These are phyloP conservation scores for Penicillium hordei DNA, from an alignment of 2,329 filamentous ascomycete genomes.

Conservation along the genomic window DNA sequence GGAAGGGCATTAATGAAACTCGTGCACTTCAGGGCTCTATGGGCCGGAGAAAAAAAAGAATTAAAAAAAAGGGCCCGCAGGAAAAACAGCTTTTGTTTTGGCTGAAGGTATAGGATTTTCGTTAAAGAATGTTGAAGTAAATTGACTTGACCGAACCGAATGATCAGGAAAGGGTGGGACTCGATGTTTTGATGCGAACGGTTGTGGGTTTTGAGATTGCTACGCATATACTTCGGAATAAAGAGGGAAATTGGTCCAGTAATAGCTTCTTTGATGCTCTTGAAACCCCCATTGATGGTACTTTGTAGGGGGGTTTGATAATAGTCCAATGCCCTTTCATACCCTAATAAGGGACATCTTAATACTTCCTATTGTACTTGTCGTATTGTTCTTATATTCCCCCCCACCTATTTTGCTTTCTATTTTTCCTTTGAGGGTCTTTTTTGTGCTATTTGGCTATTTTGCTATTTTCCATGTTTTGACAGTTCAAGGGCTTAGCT, in stretches of 20 bases:
- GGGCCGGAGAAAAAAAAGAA: slow-evolving; percentile 3
- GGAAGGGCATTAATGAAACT: slow-evolving; percentile 4
- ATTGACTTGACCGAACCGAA: slow-evolving; percentile 4
- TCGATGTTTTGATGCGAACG: slow-evolving; percentile 22
- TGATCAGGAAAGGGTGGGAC: slow-evolving; percentile 2
- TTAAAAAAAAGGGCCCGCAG: slow-evolving; percentile 1
- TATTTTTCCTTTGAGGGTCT: neutral
- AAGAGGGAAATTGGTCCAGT: neutral
- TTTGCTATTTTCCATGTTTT: slow-evolving; percentile 8
- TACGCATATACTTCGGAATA: slow-evolving; percentile 1
- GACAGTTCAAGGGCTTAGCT: neutral
- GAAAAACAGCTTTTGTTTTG: slow-evolving; percentile 37
- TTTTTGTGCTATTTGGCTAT: too few relatives aligned
- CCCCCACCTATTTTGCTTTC: neutral
- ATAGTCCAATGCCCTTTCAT: neutral
- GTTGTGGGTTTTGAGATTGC: neutral
- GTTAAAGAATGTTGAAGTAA: slow-evolving; percentile 22
- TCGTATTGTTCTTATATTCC: neutral
- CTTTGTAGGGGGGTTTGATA: neutral
- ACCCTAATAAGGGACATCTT: neutral
- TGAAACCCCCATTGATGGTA: neutral
- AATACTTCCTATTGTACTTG: neutral
- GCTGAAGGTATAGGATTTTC: slow-evolving; percentile 25
- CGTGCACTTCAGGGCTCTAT: slow-evolving; percentile 3
- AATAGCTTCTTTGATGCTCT: neutral